Evolutionary conservation across 805 yeast genomes (phyloP).

Genomic region (Candida dajiaensis): DNA sequence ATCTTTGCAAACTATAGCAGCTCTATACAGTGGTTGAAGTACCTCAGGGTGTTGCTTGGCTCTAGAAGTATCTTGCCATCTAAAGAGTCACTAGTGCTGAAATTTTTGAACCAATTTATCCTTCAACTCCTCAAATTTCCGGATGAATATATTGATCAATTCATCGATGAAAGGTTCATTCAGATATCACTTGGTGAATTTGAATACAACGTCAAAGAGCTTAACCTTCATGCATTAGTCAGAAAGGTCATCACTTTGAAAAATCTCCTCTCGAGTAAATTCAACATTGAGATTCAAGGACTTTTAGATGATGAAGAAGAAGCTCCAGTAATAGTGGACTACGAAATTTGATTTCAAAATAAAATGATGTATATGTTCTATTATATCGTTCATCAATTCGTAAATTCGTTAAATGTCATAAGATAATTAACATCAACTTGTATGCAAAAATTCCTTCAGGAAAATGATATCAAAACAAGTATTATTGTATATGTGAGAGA

Average conservation of each 20-base stretch:
- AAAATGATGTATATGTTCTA: background rate
- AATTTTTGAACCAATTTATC: slow-evolving; percentile 28
- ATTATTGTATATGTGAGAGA: background rate
- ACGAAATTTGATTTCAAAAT: background rate
- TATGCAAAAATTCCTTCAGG: background rate
- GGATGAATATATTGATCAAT: slow-evolving; percentile 35
- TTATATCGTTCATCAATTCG: background rate
- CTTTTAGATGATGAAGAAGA: slow-evolving; percentile 21
- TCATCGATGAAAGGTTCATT: slow-evolving; percentile 20
- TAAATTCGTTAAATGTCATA: background rate
- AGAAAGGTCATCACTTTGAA: slow-evolving; percentile 11
- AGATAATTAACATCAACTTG: background rate
- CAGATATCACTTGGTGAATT: slow-evolving; percentile 16
- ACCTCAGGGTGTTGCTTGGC: slow-evolving; percentile 38
- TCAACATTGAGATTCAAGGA: slow-evolving; percentile 15
- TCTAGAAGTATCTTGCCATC: slow-evolving; percentile 25
- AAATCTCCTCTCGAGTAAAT: slow-evolving; percentile 7
- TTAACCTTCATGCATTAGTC: slow-evolving; percentile 14
- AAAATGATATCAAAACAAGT: background rate
- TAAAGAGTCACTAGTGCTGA: slow-evolving; percentile 23
- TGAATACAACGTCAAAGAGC: slow-evolving; percentile 22
- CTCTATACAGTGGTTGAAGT: slow-evolving; percentile 55
- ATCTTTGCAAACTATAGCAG: slow-evolving; percentile 60
- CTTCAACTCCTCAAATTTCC: slow-evolving; percentile 38
- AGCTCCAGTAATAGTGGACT: slow-evolving; percentile 21